Percentiles rank a stretch among this genome's conserved stretches.
Evolutionary conservation across 208 protist species (phyloP).

Genomic region (Spongospora subterranea): DNA sequence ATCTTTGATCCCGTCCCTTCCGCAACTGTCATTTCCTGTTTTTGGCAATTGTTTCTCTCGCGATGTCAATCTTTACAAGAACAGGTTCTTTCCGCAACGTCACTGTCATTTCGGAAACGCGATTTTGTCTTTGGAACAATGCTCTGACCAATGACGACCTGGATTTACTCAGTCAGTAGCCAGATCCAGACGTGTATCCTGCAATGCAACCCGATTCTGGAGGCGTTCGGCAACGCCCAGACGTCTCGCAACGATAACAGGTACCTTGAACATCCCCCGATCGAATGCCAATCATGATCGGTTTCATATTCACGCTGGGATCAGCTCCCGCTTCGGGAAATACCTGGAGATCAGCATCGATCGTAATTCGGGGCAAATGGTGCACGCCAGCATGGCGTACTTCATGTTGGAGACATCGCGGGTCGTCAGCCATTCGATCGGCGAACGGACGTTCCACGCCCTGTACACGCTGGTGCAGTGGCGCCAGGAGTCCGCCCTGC

Average conservation of each 20-base stretch:
- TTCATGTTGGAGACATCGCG: slow-evolving; percentile 76
- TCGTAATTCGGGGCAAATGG: slow-evolving; percentile 8
- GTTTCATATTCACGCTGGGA: background rate
- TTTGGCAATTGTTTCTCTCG: too few species aligned
- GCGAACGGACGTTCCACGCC: slow-evolving; percentile 77
- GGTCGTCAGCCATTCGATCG: slow-evolving; percentile 60
- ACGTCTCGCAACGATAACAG: slow-evolving; percentile 66
- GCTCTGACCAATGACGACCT: background rate
- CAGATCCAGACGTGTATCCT: slow-evolving; percentile 9
- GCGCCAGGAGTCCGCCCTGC: background rate
- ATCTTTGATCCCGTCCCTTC: background rate
- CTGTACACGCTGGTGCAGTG: slow-evolving; percentile 73
- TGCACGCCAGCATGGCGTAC: slow-evolving; percentile 63
- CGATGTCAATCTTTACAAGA: too few species aligned
- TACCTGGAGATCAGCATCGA: slow-evolving; percentile 66
- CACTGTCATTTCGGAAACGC: background rate
- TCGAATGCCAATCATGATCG: background rate
- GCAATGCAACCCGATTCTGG: slow-evolving; percentile 71
- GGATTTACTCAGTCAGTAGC: background rate
- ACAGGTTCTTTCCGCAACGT: too few species aligned
- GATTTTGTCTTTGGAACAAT: background rate
- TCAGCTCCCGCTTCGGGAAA: slow-evolving; percentile 72
- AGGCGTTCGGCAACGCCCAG: slow-evolving; percentile 70
- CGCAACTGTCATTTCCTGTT: background rate
- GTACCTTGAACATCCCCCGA: background rate